Conservation (phyloP, 1,139 yeast genomes). For the Casaregolazyma lundiana region DNA sequence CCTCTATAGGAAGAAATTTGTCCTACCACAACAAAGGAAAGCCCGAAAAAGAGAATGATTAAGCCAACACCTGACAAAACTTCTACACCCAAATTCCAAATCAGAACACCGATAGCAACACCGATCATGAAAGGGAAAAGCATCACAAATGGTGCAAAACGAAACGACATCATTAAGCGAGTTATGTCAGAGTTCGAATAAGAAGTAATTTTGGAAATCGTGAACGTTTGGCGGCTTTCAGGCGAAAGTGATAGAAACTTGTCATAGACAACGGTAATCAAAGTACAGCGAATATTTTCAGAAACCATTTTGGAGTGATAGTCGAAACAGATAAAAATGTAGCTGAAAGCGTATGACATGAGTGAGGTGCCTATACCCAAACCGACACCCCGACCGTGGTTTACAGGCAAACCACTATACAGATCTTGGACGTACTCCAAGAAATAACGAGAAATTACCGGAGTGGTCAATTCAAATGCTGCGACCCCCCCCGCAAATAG, state of each 20-base stretch:
- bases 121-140: constrained; percentile 51
- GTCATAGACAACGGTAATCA: constrained; percentile 13
- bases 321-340: constrained; percentile 11
- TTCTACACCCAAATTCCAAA: constrained; percentile 60
- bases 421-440: constrained; percentile 12
- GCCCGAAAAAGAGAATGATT: constrained; percentile 31
- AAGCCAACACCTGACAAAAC: constrained; percentile 53
- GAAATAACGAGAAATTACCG: constrained; percentile 12
- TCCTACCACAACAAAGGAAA: constrained; percentile 30
- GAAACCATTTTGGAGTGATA: constrained; percentile 12
- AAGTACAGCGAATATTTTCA: constrained; percentile 13
- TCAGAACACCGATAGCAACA: constrained; percentile 54
- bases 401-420: constrained; percentile 10
- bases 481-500: constrained; percentile 1
- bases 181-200: constrained; percentile 13
- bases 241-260: constrained; percentile 14
- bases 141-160: constrained; percentile 25
- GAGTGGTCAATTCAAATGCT: constrained; percentile 5
- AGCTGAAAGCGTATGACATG: constrained; percentile 8
- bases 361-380: constrained; percentile 13
- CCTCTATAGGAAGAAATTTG: constrained; percentile 42
- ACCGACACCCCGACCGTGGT: constrained; percentile 15
- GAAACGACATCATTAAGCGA: constrained; percentile 13
- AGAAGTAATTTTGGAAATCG: constrained; percentile 15
- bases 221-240: constrained; percentile 11